These are phyloP conservation scores for Rhizopogon sp. DNA, from an alignment of 768 basidiomycete species.

Conservation along the genomic window DNA sequence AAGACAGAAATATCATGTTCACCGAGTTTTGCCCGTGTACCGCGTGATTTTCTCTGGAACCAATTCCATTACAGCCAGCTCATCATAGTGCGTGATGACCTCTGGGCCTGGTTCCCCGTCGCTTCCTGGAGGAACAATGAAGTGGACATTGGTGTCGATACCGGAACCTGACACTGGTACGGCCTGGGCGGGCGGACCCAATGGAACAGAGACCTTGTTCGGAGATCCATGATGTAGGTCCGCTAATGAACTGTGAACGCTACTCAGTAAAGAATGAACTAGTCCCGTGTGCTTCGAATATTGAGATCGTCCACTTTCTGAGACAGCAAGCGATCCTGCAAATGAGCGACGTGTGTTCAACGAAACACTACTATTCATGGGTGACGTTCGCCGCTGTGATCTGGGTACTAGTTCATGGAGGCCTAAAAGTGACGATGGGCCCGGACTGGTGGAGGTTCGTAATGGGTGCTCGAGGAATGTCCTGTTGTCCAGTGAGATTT, in stretches of 20 bases:
- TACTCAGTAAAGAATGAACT: neutral
- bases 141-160: neutral
- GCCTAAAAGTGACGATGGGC: too few species aligned
- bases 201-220: neutral
- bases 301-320: neutral
- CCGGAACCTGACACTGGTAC: neutral
- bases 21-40: slow-evolving; percentile 1
- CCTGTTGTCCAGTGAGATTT: too few species aligned
- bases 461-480: neutral
- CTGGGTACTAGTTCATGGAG: too few species aligned
- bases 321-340: neutral
- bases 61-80: neutral
- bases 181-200: neutral
- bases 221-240: neutral
- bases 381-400: neutral
- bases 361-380: neutral
- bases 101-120: too few species aligned
- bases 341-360: neutral
- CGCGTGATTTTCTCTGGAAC: slow-evolving; percentile 11
- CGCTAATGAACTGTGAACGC: neutral
- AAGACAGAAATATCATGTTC: too few species aligned
- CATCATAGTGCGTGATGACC: too few species aligned
- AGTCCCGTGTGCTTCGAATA: neutral
- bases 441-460: neutral
- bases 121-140: slow-evolving; percentile 2